Evolutionary conservation across 148 eudicot species (phyloP), one percentile per base, ranked within the genome.

Genomic region (Silene latifolia): DNA sequence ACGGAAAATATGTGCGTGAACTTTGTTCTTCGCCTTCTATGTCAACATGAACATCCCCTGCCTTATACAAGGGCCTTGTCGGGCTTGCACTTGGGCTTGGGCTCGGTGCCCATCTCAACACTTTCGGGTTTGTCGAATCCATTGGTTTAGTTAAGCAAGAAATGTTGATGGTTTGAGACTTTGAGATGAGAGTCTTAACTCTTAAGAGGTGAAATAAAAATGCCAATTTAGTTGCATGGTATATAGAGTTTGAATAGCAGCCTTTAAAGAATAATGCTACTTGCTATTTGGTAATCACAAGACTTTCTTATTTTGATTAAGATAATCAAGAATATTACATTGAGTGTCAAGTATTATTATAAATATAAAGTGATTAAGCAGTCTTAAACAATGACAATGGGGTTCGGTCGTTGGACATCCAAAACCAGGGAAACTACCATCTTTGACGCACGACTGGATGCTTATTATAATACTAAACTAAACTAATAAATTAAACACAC

Each of bases 21-120:
- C 73, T 56, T 44, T 63, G 62, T 17, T 35, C 63, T 9, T 19
- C 51, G 3, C 5, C 73, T 14, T 17, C 61, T 17, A 51, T 46
- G 24, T 35, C 42, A 20, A 35, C 47, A 3, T 60, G 25, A 6
- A 62, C 62, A 10, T 21, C 17, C 1, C 48, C 60, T 9, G 42
- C 10, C 39, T 27, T 61, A 15, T 3, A 7, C 5, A 75, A 1
- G 17, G 87, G 72, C 54, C 78, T 69, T 14, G 86, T 66, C 46
- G 86, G 86, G 84, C n/a, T n/a, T n/a, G n/a, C n/a, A n/a, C 88
- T 82, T n/a, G 82, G 82, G 82, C 88, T 80, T 14, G 82, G 81
- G 18, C 62, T 85, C 24, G 86, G 84, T 3, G 78, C 63, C 88
- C 88, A 85, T 80, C 88, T 29, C 4, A 83, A 81, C 72, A 61